phyloP scores from a whole-genome alignment of 2,329 filamentous ascomycete species.

The Diaporthe helianthi region DNA sequence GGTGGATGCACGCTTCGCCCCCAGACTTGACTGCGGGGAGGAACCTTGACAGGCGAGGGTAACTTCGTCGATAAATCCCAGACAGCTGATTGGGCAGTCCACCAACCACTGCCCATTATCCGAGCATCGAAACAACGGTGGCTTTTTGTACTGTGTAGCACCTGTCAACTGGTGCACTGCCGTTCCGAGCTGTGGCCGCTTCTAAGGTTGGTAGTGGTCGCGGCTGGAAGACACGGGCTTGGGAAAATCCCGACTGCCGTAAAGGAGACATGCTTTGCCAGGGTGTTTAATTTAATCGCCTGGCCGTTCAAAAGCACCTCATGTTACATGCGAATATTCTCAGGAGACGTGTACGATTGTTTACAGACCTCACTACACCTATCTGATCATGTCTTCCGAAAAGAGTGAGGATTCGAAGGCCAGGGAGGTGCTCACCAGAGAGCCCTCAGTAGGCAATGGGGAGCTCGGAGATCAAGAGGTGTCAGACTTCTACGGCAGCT shows the following conservation, averaged over 20 bases:
- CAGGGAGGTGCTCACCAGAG: not conserved
- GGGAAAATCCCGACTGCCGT: not conserved
- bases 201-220: not conserved
- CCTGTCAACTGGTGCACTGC: not conserved
- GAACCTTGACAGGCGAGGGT: not conserved
- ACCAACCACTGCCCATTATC: not conserved
- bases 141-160: not conserved
- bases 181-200: not conserved
- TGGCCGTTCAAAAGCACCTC: not conserved
- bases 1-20: not conserved
- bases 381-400: slow-evolving; percentile 18
- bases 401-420: slow-evolving; percentile 10
- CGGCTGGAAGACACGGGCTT: not conserved
- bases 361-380: not conserved
- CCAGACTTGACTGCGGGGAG: not conserved
- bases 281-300: not conserved
- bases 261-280: not conserved
- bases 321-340: not conserved
- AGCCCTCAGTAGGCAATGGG: slow-evolving; percentile 24
- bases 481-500: slow-evolving; percentile 47
- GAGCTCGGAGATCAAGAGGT: slow-evolving; percentile 38
- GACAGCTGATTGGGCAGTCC: not conserved
- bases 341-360: too few species aligned
- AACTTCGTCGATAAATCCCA: not conserved
- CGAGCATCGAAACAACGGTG: not conserved